These are phyloP conservation scores for Ustilago shanxiensis DNA, from an alignment of 1,284 basidiomycete species.

Conservation along the genomic window DNA sequence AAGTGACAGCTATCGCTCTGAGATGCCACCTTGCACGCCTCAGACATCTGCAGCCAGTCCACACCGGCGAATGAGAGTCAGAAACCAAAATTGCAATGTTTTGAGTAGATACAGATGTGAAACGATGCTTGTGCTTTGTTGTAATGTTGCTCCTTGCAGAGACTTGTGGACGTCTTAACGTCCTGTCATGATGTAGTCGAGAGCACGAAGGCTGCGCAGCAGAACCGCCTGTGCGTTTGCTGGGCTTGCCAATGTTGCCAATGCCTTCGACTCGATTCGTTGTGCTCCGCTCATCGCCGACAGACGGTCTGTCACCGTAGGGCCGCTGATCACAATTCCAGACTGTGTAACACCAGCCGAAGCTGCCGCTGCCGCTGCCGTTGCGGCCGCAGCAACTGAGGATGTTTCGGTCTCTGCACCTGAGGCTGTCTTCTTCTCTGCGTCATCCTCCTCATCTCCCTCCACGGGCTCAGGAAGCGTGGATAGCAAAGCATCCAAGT, in stretches of 20 bases:
- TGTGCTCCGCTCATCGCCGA: conserved; percentile 40
- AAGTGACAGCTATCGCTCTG: neutral
- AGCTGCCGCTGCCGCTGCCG: conserved; percentile 26
- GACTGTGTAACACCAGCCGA: conserved; percentile 37
- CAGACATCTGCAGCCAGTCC: neutral
- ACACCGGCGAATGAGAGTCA: conserved; percentile 4
- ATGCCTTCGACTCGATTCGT: conserved; percentile 59
- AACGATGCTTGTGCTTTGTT: neutral
- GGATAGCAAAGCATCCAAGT: conserved; percentile 61
- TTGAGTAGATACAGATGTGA: conserved; percentile 11
- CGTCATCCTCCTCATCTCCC: conserved; percentile 50
- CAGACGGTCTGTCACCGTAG: conserved; percentile 39
- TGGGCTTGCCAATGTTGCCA: conserved; percentile 65
- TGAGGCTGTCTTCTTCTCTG: conserved; percentile 20
- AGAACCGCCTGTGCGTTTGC: conserved; percentile 66
- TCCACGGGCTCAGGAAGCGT: conserved; percentile 55
- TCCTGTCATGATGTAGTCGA: conserved; percentile 64
- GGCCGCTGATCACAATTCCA: conserved; percentile 38
- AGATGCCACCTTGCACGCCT: neutral
- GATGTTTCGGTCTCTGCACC: conserved; percentile 16
- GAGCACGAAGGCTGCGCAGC: conserved; percentile 65
- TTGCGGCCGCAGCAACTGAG: conserved; percentile 27
- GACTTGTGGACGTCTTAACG: conserved; percentile 23
- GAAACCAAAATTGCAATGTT: neutral
- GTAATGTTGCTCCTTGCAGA: neutral